Evolutionary conservation across 371 early-diverging fungal genomes (phyloP).

Genomic region (Parasitella parasitica): DNA sequence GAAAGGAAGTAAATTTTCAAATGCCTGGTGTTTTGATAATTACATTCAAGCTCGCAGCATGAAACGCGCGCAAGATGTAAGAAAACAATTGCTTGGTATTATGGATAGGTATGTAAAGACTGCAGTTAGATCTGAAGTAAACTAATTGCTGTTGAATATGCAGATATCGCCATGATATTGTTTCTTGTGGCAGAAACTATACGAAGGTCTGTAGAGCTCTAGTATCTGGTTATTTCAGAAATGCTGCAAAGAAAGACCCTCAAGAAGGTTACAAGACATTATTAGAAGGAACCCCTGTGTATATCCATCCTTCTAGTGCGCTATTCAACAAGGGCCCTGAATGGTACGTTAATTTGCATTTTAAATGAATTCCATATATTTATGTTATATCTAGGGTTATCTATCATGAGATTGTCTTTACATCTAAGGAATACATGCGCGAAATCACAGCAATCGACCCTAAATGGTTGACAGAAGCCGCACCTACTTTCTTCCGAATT

Average conservation of each 20-base stretch:
- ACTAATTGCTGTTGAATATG: too few relatives aligned
- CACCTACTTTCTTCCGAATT: conserved; percentile 94
- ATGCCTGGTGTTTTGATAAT: conserved; percentile 97
- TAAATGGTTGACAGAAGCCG: conserved; percentile 96
- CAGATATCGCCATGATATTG: conserved; percentile 90
- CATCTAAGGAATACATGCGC: conserved; percentile 98
- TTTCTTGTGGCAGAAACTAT: conserved; percentile 91
- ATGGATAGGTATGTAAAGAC: conserved; percentile 75
- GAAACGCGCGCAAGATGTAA: conserved; percentile 89
- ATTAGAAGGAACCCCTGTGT: conserved; percentile 95
- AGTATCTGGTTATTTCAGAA: conserved; percentile 92
- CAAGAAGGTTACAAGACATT: conserved; percentile 97
- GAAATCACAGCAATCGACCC: conserved; percentile 95
- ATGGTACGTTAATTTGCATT: conserved; percentile 55
- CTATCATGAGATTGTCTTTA: conserved; percentile 96
- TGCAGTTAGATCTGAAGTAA: too few relatives aligned
- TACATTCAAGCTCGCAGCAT: conserved; percentile 90
- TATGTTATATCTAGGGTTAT: conserved; percentile 72
- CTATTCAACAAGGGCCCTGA: conserved; percentile 96
- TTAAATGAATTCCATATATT: background rate
- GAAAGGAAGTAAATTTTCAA: conserved; percentile 84
- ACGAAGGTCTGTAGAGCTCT: conserved; percentile 88
- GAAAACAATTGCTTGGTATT: conserved; percentile 94
- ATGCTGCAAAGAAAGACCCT: conserved; percentile 96
- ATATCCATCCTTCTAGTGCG: conserved; percentile 93